These are phyloP conservation scores for Neurospora sublineolata DNA, from an alignment of 495 filamentous ascomycete genomes.

Conservation along the genomic window DNA sequence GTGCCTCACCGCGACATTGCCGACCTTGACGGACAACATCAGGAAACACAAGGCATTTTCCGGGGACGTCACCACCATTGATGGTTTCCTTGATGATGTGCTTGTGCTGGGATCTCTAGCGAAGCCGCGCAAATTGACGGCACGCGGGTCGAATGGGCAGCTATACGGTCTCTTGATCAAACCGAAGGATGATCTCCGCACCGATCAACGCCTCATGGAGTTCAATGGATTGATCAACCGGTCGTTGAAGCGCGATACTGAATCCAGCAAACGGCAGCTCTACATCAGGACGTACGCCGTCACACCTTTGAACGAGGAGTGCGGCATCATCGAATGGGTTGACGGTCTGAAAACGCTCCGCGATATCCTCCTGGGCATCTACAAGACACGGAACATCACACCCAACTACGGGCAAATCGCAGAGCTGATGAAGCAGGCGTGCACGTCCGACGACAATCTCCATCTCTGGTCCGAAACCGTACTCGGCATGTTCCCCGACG, in stretches of 20 bases:
- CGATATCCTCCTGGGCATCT: slow-evolving; percentile 73
- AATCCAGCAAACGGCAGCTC: slow-evolving; percentile 66
- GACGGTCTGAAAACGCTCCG: slow-evolving; percentile 87
- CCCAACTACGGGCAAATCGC: slow-evolving; percentile 38
- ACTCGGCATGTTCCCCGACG: slow-evolving; percentile 56
- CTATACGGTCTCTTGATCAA: slow-evolving; percentile 88
- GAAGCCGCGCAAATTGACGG: slow-evolving; percentile 80
- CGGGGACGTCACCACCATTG: slow-evolving; percentile 41
- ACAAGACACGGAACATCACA: slow-evolving; percentile 55
- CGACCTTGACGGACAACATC: slow-evolving; percentile 56
- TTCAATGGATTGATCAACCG: slow-evolving; percentile 98
- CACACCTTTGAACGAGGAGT: slow-evolving; percentile 94
- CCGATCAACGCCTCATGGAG: slow-evolving; percentile 96
- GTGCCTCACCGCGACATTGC: slow-evolving; percentile 71
- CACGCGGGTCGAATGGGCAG: slow-evolving; percentile 77
- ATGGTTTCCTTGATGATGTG: slow-evolving; percentile 69
- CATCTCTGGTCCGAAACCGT: slow-evolving; percentile 60
- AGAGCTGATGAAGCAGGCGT: slow-evolving; percentile 37
- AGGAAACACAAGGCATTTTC: slow-evolving; percentile 77
- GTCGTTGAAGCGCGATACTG: slow-evolving; percentile 78
- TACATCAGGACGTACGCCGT: slow-evolving; percentile 96
- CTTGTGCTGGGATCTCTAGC: slow-evolving; percentile 84
- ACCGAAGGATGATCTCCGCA: slow-evolving; percentile 93
- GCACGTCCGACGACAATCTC: slow-evolving; percentile 32
- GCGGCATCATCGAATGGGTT: slow-evolving; percentile 98